These are phyloP conservation scores for Pleurotus citrinopileatus DNA, from an alignment of 768 basidiomycete genomes.

Conservation along the genomic window DNA sequence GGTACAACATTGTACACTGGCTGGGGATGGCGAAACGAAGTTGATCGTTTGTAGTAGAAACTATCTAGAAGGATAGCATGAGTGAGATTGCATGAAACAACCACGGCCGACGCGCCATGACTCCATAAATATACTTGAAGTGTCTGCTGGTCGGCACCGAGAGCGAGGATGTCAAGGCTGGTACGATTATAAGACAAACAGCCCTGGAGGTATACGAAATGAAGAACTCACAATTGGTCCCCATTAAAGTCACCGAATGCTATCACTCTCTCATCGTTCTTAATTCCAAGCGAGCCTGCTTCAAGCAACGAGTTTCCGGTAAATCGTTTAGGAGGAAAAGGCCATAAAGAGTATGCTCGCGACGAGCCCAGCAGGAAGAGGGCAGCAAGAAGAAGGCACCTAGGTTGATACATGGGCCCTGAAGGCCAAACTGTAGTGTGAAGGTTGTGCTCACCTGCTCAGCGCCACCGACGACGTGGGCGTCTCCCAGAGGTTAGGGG, in stretches of 20 bases:
- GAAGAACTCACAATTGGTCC: constrained; percentile 81
- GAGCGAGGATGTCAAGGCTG: constrained; percentile 80
- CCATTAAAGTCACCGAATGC: constrained; percentile 97
- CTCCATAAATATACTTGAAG: constrained; percentile 81
- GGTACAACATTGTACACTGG: constrained; percentile 82
- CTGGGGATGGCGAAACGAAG: constrained; percentile 50
- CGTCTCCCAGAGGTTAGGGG: no score
- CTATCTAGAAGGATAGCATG: constrained; percentile 36
- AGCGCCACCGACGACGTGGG: no score
- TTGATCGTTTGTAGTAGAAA: constrained; percentile 52
- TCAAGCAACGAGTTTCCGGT: constrained; percentile 75
- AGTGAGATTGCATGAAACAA: not conserved
- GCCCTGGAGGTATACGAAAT: not conserved
- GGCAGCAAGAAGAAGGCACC: not conserved
- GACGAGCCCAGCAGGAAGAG: constrained; percentile 15
- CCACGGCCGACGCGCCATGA: constrained; percentile 57
- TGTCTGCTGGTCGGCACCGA: constrained; percentile 73
- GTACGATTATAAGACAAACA: not conserved
- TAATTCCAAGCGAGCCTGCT: constrained; percentile 78
- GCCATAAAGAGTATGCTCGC: constrained; percentile 54
- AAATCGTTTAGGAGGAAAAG: constrained; percentile 85
- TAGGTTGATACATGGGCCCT: constrained; percentile 2
- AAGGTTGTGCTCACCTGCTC: no score
- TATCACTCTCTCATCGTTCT: constrained; percentile 67
- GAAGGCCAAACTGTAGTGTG: no score